These are phyloP conservation scores for Claviceps sp. DNA, from an alignment of 2,329 filamentous ascomycete genomes.

Conservation along the genomic window DNA sequence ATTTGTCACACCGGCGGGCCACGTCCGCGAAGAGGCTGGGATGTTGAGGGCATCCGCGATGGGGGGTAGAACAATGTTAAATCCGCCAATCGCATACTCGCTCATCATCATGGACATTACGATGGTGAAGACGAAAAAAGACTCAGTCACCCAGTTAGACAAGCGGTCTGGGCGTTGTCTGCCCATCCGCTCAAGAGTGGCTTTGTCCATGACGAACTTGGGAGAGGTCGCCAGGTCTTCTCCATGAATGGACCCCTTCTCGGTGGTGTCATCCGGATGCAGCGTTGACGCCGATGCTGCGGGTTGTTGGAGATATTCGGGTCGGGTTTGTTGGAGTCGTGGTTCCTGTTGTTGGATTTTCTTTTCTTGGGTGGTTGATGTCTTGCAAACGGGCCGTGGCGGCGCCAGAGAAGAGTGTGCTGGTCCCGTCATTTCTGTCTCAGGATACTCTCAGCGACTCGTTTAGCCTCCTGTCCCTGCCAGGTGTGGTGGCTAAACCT, in stretches of 20 bases:
- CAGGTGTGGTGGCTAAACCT: no score
- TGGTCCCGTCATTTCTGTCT: neutral
- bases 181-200: constrained; percentile 45
- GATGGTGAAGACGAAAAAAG: constrained; percentile 49
- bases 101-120: constrained; percentile 50
- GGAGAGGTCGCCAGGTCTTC: neutral
- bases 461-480: no score
- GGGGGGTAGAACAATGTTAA: constrained; percentile 58
- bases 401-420: neutral
- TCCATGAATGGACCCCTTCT: neutral
- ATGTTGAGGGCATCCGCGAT: constrained; percentile 50
- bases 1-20: constrained; percentile 51
- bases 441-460: neutral
- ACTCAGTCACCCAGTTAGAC: constrained; percentile 37
- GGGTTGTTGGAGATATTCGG: neutral
- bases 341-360: neutral
- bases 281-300: neutral
- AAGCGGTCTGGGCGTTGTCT: constrained; percentile 47
- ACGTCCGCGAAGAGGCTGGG: constrained; percentile 44
- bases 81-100: constrained; percentile 69
- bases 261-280: neutral
- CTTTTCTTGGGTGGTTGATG: neutral
- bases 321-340: neutral
- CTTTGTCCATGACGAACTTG: constrained; percentile 9
- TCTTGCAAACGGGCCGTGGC: neutral